phyloP scores from a whole-genome alignment of 2,329 filamentous ascomycete genomes.

The Phialophora expanda region DNA sequence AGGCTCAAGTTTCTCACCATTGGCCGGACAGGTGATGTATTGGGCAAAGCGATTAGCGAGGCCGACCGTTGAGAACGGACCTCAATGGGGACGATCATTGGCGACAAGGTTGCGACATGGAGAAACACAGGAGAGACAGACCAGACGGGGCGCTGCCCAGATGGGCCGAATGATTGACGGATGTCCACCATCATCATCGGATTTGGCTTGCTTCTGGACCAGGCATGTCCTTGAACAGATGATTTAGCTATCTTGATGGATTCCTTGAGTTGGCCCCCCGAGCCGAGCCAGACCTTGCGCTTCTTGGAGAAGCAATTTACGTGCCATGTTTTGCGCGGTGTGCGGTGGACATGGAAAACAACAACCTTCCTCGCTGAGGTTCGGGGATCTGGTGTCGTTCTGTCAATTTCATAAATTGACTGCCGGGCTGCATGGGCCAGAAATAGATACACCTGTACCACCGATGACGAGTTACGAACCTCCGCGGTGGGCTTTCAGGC shows the following conservation, averaged over 20 bases:
- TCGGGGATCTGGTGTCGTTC: conserved; percentile 27
- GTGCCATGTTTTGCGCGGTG: conserved; percentile 2
- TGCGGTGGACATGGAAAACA: neutral
- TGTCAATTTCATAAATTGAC: conserved; percentile 27
- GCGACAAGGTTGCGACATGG: conserved; percentile 30
- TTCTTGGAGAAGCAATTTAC: conserved; percentile 9
- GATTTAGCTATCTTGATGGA: neutral
- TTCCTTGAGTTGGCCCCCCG: conserved; percentile 3
- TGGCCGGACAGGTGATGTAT: conserved; percentile 25
- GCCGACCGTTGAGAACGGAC: conserved; percentile 29
- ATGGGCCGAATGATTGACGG: conserved; percentile 14
- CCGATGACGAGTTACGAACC: conserved; percentile 34
- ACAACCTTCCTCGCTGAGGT: conserved; percentile 17
- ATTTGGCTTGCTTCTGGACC: conserved; percentile 9
- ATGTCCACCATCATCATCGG: conserved; percentile 6
- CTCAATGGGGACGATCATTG: conserved; percentile 25
- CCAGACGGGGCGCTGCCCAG: conserved; percentile 20
- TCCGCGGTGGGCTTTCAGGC: conserved; percentile 30
- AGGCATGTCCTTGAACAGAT: conserved; percentile 3
- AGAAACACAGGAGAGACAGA: conserved; percentile 33
- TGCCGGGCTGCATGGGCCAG: conserved; percentile 31
- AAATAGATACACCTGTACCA: conserved; percentile 33
- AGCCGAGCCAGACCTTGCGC: conserved; percentile 3
- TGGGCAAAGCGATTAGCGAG: conserved; percentile 26
- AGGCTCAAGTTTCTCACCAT: conserved; percentile 26